Evolutionary conservation across 768 basidiomycete species (phyloP), one percentile per base, ranked within the genome.

Genomic region (Phallus indusiatus): DNA sequence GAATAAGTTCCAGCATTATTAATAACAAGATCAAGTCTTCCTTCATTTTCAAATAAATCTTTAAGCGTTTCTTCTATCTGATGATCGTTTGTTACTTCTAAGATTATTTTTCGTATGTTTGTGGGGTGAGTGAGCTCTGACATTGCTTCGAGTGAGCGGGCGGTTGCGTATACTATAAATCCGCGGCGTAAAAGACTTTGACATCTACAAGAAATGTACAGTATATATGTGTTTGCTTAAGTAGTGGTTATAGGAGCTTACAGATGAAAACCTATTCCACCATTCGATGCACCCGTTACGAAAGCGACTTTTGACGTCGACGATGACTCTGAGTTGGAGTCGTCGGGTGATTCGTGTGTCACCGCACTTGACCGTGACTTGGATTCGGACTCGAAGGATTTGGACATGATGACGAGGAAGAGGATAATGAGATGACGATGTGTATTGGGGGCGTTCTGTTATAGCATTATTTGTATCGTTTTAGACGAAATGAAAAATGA

Each of bases 121-220:
- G n/a, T n/a, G n/a, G 73, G 66, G 47, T 73, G 67, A 9, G 66
- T 67, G 47, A 90, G 81, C 4, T 77, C 79, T 1, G 73, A 74
- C 73, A 92, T 85, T 7, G 80, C 76, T 18, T 82, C 81, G 2
- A 81, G 68, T n/a, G 72, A 76, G 16, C 88, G 81, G 6, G 88
- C 81, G 0, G 86, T 85, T 2, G 89, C 90, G 61, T 89, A 91
- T 8, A 91, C 88, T 46, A 77, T 79, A 68, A 86, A 90, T 36
- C 82, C 86, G 34, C 73, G 76, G 0, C 69, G 64, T 1, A 84
- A 84, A 63, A 90, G 90, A 63, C 82, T 81, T 62, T 86, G 78
- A 64, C 82, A 86, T 37, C 87, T 88, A 24, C n/a, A 34, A 5
- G 24, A 36, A 56, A 18, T n/a, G 42, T 37, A 17, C n/a, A n/a